A percentile compares a stretch with the other conserved stretches of the same genome.
These are phyloP conservation scores for Geotrichum klebahnii DNA, from an alignment of 1,139 yeast genomes.

Conservation along the genomic window DNA sequence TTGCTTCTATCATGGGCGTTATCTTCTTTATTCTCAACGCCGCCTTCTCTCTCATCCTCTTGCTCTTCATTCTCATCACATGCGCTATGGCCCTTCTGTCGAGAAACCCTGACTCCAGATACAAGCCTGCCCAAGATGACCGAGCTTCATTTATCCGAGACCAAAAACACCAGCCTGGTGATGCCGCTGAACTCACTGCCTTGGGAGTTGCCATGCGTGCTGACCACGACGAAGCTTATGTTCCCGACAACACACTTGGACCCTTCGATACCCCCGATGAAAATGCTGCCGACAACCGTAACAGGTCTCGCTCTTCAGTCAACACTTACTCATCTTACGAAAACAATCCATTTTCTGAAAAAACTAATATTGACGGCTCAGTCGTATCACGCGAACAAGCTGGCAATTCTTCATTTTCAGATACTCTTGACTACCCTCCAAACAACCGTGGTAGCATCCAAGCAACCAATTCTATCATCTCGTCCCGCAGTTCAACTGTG, in stretches of 20 bases:
- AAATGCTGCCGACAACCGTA: too few species aligned
- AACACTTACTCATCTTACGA: background rate
- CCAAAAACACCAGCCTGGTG: conserved; percentile 46
- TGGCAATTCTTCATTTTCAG: background rate
- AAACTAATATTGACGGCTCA: background rate
- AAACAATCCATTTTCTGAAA: background rate
- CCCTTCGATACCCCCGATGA: too few species aligned
- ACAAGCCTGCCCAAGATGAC: conserved; percentile 92
- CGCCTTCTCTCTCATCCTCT: conserved; percentile 73
- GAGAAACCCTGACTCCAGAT: conserved; percentile 91
- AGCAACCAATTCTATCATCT: background rate
- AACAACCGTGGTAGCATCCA: background rate
- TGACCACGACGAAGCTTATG: conserved; percentile 46
- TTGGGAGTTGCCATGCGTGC: conserved; percentile 85
- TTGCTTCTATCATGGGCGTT: conserved; percentile 88
- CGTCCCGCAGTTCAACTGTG: background rate
- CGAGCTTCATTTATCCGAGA: conserved; percentile 77
- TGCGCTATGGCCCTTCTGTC: conserved; percentile 77
- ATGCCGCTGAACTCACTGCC: conserved; percentile 67
- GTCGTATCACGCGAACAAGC: background rate
- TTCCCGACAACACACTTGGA: too few species aligned
- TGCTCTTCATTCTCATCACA: conserved; percentile 72
- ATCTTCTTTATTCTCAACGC: conserved; percentile 87
- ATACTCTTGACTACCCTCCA: background rate
- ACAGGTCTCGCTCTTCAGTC: background rate